Conservation (phyloP, 306 rosid genomes). For the Boehmeria nivea region DNA sequence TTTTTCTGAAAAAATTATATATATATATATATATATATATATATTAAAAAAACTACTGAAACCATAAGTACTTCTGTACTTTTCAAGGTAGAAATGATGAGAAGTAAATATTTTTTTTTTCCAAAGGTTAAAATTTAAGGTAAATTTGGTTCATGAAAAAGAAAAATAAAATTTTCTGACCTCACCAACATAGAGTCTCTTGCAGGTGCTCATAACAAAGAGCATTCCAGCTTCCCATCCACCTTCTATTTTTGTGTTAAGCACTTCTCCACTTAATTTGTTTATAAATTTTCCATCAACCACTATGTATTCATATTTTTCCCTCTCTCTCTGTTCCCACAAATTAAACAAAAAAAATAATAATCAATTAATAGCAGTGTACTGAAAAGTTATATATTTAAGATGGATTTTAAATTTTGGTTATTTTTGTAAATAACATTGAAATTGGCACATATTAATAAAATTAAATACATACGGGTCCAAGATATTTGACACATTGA, state of each 20-base stretch:
- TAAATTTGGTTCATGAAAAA: constrained; percentile 2
- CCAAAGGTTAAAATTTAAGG: neutral
- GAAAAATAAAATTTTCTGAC: constrained; percentile 31
- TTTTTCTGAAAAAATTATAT: constrained; percentile 51
- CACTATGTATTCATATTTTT: constrained; percentile 53
- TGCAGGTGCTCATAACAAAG: constrained; percentile 83
- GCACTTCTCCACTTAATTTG: constrained; percentile 53
- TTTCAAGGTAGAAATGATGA: too few relatives aligned
- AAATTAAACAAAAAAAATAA: neutral
- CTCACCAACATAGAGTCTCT: constrained; percentile 79
- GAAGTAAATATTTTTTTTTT: neutral
- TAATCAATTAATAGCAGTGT: neutral
- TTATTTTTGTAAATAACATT: neutral
- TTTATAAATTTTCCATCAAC: constrained; percentile 49
- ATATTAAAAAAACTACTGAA: too few relatives aligned
- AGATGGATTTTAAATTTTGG: too few relatives aligned
- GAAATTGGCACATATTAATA: too few relatives aligned
- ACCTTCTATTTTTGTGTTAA: constrained; percentile 58
- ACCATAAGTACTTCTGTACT: too few relatives aligned
- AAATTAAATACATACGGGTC: constrained; percentile 63
- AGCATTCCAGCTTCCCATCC: constrained; percentile 35
- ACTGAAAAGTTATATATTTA: too few relatives aligned
- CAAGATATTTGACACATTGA: constrained; percentile 86
- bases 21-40: too few relatives aligned
- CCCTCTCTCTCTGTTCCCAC: constrained; percentile 66